Evolutionary conservation across 139 green algal genomes (phyloP).

Genomic region (Trebouxia sp.): DNA sequence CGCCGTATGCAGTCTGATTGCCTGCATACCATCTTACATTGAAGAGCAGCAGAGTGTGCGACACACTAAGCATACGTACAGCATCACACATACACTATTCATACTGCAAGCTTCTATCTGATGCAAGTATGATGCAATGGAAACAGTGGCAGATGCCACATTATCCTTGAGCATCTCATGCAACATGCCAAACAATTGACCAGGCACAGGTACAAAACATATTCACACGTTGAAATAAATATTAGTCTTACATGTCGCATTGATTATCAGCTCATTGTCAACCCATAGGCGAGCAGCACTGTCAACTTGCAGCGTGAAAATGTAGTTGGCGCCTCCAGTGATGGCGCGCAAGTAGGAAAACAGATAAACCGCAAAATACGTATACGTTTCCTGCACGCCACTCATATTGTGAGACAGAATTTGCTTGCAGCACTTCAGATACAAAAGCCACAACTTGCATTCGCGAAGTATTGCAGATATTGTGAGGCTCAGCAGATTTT

Average conservation of each 20-base stretch:
- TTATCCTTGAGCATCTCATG: not conserved
- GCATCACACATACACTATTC: too few species aligned
- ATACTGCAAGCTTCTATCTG: too few species aligned
- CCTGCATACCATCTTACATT: too few species aligned
- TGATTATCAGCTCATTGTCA: not conserved
- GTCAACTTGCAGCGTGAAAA: not conserved
- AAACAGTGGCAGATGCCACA: too few species aligned
- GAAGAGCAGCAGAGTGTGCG: too few species aligned
- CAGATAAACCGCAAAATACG: not conserved
- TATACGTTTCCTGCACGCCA: not conserved
- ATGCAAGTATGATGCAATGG: too few species aligned
- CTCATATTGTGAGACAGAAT: too few species aligned
- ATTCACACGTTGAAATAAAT: not conserved
- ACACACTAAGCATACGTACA: too few species aligned
- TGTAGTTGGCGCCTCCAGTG: not conserved
- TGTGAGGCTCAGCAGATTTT: not conserved
- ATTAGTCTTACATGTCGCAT: slow-evolving; percentile 1
- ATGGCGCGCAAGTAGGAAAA: not conserved
- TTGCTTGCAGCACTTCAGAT: not conserved
- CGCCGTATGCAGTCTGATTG: not conserved
- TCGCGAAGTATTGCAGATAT: not conserved
- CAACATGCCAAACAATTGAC: not conserved
- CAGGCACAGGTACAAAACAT: too few species aligned
- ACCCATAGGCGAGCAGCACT: not conserved
- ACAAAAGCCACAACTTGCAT: not conserved